Conservation (phyloP, 805 yeast genomes). For the Saturnispora ahearnii region DNA sequence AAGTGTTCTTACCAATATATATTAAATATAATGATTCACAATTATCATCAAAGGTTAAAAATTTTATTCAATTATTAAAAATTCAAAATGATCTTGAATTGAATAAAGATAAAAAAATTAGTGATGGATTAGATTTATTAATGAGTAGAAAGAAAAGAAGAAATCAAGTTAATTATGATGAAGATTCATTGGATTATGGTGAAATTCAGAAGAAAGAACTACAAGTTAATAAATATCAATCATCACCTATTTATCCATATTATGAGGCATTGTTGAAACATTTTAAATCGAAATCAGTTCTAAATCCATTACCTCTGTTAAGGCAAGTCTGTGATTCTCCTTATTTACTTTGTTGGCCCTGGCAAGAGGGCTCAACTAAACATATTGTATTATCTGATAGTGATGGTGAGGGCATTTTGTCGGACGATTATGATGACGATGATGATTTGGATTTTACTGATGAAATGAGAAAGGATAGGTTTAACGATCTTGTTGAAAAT, state of each 20-base stretch:
- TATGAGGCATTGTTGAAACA: constrained; percentile 19
- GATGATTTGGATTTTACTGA: constrained; percentile 14
- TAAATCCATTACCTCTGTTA: constrained; percentile 73
- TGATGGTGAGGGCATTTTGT: neutral
- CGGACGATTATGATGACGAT: constrained; percentile 27
- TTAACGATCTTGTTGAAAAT: constrained; percentile 32
- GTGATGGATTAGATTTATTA: constrained; percentile 1
- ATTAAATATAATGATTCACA: constrained; percentile 10
- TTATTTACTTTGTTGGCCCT: constrained; percentile 74
- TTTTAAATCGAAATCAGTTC: constrained; percentile 44
- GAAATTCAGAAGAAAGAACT: constrained; percentile 4
- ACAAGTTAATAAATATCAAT: neutral
- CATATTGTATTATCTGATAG: neutral
- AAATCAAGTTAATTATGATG: constrained; percentile 6
- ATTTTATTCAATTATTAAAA: constrained; percentile 1
- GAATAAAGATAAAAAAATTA: neutral
- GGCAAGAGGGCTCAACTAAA: constrained; percentile 21
- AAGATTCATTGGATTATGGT: constrained; percentile 12
- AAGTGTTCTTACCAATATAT: constrained; percentile 33
- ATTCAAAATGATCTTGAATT: neutral
- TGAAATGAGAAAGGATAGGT: neutral
- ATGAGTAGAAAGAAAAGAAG: constrained; percentile 3
- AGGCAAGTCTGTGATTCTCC: constrained; percentile 84
- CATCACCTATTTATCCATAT: constrained; percentile 1
- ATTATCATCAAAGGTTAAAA: neutral